Evolutionary conservation across 2,329 filamentous ascomycete species (phyloP).

Genomic region (Dactylonectria macrodidyma): DNA sequence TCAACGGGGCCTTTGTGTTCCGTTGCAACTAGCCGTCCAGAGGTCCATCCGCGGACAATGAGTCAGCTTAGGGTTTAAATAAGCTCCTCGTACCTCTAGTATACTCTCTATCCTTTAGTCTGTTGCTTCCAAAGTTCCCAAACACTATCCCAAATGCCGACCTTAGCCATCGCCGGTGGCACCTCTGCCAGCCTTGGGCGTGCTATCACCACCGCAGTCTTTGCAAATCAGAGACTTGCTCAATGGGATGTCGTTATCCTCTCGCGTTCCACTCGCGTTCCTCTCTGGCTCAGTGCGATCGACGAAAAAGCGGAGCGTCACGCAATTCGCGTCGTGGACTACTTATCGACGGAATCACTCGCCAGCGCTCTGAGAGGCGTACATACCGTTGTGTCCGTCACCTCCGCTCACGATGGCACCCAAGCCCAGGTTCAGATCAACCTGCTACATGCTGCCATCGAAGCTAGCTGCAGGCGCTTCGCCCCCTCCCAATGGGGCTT

Average conservation of each 20-base stretch:
- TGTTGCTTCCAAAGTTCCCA: no score
- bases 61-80: no score
- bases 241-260: conserved; percentile 1
- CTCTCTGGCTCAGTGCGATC: background rate
- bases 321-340: background rate
- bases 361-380: background rate
- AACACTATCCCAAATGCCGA: background rate
- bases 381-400: background rate
- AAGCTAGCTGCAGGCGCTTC: background rate
- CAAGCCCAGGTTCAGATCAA: background rate
- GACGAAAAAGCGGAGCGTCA: no score
- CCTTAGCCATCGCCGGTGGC: background rate
- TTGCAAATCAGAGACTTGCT: background rate
- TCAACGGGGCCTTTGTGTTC: no score
- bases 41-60: no score
- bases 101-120: no score
- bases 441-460: background rate
- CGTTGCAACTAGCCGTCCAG: no score
- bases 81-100: no score
- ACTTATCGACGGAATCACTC: background rate
- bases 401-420: background rate
- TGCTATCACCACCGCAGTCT: conserved; percentile 1
- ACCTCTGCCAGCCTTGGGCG: conserved; percentile 1
- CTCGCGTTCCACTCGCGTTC: background rate
- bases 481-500: conserved; percentile 3